phyloP scores from a whole-genome alignment of 73 alveolate species.

The Durusdinium trenchii region DNA sequence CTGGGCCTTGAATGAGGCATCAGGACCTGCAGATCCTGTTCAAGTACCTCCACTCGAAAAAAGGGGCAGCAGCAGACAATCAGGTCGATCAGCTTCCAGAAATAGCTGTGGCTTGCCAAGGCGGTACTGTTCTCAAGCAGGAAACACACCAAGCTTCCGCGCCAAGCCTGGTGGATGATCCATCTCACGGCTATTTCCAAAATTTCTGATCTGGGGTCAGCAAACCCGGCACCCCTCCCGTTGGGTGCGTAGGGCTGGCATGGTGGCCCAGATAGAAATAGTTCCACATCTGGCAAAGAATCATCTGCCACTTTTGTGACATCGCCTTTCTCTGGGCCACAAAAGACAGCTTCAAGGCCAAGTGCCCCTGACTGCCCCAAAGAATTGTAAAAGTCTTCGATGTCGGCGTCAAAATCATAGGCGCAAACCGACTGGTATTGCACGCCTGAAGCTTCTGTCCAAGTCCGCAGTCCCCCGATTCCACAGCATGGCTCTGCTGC shows the following conservation, averaged over 20 bases:
- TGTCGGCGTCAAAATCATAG: slow-evolving; percentile 1
- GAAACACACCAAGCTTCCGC: not conserved
- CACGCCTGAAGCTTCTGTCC: not conserved
- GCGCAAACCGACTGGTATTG: not conserved
- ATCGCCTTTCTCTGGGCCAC: not conserved
- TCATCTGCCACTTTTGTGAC: not conserved
- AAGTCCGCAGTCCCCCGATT: not conserved
- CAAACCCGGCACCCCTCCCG: not conserved
- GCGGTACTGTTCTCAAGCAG: not conserved
- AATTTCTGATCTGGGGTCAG: not conserved
- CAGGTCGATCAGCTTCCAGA: not conserved
- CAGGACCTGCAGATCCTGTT: not conserved
- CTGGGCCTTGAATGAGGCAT: slow-evolving; percentile 27
- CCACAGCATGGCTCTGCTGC: slow-evolving; percentile 39
- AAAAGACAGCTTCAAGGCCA: not conserved
- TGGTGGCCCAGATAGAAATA: slow-evolving; percentile 13
- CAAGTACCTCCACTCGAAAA: not conserved
- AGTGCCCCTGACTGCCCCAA: not conserved
- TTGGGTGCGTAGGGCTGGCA: slow-evolving; percentile 31
- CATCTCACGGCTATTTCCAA: too few relatives aligned
- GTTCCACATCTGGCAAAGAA: not conserved
- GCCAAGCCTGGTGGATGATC: not conserved
- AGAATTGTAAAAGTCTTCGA: not conserved
- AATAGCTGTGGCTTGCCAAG: not conserved
- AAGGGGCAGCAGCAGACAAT: not conserved